Base-by-base conservation (phyloP, 306 rosid genomes). In the Abrus pulchellus region DNA sequence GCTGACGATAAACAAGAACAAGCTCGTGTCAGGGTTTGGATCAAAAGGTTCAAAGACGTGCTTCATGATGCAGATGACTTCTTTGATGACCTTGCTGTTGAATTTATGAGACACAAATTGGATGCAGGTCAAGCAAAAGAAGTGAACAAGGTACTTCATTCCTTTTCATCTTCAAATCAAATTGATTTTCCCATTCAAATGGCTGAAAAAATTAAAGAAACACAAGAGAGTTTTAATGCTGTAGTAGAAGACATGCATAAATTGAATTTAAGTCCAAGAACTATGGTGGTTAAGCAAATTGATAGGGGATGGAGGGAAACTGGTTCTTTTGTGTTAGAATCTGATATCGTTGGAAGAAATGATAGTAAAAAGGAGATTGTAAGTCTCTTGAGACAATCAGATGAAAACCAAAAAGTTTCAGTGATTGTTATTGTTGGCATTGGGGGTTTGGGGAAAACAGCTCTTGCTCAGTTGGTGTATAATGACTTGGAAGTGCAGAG, bases 361-460 rank as follows among this genome's bases (percentile, higher is more conserved):
- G 38, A 57, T 41, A 47, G 36, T 8, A 74, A 74, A 74, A 57
- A 14, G 9, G 11, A 73, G 6, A 73, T 73, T 40, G 10, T 73
- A 40, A 41, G 34, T 7, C 9, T 81, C n/a, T 33, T 81, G 29
- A 32, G 0, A 7, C 41, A 64, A 13, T 43, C 67, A 12, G 1
- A 1, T 62, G 43, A 1, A 33, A 44, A 9, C 27, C 43, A 62
- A n/a, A 62, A 61, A 59, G n/a, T 54, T 45, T 64, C 75, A 0
- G 1, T 29, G 0, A 14, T 74, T 74, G 53, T 74, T 59, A 79
- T 79, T 45, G 62, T 45, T 30, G 83, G 83, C 43, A 68, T 78
- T 14, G 76, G 69, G 1, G 84, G 80, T 14, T 53, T 81, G 32
- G 84, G 84, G 1, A 81, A 81, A 57, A 81, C 80, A 6, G 36